Evolutionary conservation across 1,139 yeast genomes (phyloP), one percentile per base, ranked within the genome.

Genomic region (Hanseniaspora gamundiae): DNA sequence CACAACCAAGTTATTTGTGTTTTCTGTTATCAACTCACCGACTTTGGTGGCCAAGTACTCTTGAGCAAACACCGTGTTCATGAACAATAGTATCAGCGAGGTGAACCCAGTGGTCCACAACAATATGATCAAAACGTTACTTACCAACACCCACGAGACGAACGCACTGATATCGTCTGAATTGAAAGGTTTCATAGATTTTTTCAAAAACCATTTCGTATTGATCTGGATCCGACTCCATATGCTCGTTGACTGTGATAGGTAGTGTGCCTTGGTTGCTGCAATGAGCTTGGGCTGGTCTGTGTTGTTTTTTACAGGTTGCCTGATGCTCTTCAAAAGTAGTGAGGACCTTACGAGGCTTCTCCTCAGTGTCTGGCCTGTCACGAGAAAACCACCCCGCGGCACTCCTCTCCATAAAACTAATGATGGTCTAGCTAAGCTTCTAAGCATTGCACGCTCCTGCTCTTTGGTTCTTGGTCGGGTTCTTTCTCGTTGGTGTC

Each of bases 21-120:
- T 91, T 51, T 75, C 75, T 13, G 98, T 88, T 47, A 91, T 73
- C 45, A 84, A 66, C 55, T 83, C 84, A 9, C 97, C 97, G 35
- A 87, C 69, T 51, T 74, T 72, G 42, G 81, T 68, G 1, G 96
- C 97, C 39, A 88, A 80, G 48, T 78, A 75, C 57, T 88, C 96
- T 57, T 88, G 95, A 1, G 95, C 94, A 57, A 84, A 77, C 9
- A 87, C 88, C 0, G 95, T 84, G 58, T 87, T 87, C 60, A 82
- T 66, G 2, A 91, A 73, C 59, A 80, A 76, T n/a, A 91, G 71
- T 1, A 87, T 69, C 43, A 86, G 57, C 4, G 95, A 85, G 42
- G 85, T 68, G 60, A 88, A 88, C 0, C 96, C 85, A 2, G 98
- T 91, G 9, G 97, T 88, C 14, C 88, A 95, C 24, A 87, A 65